Conservation (phyloP, 78 protist genomes). For the Cyanophora paradoxa region DNA sequence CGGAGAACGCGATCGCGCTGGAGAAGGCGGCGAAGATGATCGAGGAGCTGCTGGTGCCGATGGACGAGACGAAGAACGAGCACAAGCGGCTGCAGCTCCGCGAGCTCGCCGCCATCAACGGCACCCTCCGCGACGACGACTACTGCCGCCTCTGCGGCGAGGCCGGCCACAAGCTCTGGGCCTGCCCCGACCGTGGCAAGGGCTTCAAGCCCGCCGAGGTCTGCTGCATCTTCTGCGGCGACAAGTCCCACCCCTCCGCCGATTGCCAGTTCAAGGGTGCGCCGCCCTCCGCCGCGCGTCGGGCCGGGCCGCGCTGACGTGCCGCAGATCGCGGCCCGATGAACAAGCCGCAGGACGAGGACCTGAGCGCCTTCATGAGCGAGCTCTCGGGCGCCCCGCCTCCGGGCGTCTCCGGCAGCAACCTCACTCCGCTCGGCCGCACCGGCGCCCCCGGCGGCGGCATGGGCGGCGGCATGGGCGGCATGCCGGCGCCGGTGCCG, state of each 20-base stretch:
- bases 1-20: constrained; percentile 46
- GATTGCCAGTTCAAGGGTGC: no score
- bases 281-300: no score
- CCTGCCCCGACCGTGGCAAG: background rate
- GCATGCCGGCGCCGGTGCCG: no score
- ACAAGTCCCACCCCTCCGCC: background rate
- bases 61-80: constrained; percentile 77
- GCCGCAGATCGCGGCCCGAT: no score
- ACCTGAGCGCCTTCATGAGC: no score
- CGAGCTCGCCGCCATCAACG: constrained; percentile 79
- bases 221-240: background rate
- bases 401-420: no score
- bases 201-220: background rate
- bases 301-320: no score
- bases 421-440: no score
- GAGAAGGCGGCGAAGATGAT: constrained; percentile 57
- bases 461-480: no score
- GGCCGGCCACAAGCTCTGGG: background rate
- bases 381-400: no score
- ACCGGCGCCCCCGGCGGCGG: no score
- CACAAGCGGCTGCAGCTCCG: constrained; percentile 75
- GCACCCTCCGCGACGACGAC: constrained; percentile 64
- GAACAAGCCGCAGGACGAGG: no score
- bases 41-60: constrained; percentile 50
- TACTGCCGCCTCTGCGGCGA: constrained; percentile 3